phyloP scores from a whole-genome alignment of 768 basidiomycete species.

The Lanmaoa rubissima region DNA sequence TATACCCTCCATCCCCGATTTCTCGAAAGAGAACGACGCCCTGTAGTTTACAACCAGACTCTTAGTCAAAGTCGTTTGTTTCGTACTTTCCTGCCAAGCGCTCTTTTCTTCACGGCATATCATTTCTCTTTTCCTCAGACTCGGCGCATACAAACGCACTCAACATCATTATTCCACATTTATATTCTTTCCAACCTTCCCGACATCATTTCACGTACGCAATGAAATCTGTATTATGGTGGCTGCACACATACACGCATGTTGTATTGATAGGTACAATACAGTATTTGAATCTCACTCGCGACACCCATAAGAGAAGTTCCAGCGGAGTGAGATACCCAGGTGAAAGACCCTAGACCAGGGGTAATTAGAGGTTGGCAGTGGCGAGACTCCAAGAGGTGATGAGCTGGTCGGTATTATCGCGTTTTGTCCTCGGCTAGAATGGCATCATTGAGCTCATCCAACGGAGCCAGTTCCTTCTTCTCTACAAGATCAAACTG shows the following conservation, averaged over 20 bases:
- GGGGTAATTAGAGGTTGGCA: background rate
- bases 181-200: background rate
- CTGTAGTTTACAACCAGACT: background rate
- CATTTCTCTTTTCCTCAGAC: background rate
- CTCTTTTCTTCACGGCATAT: slow-evolving; percentile 3
- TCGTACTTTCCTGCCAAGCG: background rate
- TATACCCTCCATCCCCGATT: slow-evolving; percentile 1
- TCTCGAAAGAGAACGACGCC: background rate
- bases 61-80: background rate
- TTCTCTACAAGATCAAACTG: slow-evolving; percentile 95
- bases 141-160: too few relatives aligned
- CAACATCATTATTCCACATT: background rate
- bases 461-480: slow-evolving; percentile 92
- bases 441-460: slow-evolving; percentile 94
- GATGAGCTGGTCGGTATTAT: slow-evolving; percentile 6
- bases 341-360: background rate
- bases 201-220: background rate
- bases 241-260: slow-evolving; percentile 8
- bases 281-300: background rate
- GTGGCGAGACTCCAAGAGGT: background rate
- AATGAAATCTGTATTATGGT: slow-evolving; percentile 11
- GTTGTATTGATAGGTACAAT: slow-evolving; percentile 12
- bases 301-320: background rate
- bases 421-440: slow-evolving; percentile 52
- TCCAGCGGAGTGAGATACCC: background rate